Evolutionary conservation across 1,284 basidiomycete species (phyloP).

Genomic region (Caloboletus inedulis): DNA sequence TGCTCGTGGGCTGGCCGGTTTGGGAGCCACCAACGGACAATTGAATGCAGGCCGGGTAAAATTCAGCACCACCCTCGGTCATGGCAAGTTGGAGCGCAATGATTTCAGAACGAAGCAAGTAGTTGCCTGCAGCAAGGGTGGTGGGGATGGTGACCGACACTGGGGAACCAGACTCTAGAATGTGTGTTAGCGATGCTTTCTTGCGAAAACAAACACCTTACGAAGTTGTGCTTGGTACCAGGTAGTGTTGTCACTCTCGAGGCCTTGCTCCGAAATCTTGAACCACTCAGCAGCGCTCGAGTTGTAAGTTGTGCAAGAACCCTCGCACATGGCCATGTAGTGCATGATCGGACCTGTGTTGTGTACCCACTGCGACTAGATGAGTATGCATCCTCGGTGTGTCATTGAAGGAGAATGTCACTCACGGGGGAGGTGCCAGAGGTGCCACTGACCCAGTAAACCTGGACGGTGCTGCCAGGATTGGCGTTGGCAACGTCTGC

Average conservation of each 20-base stretch:
- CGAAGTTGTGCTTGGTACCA: conserved; percentile 44
- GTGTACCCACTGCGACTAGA: conserved; percentile 35
- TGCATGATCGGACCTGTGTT: conserved; percentile 37
- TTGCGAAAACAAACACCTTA: conserved; percentile 12
- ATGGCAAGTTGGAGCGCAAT: conserved; percentile 62
- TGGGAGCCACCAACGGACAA: conserved; percentile 52
- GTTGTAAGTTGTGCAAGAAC: conserved; percentile 32
- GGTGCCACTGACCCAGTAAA: conserved; percentile 32
- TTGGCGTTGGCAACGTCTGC: conserved; percentile 36
- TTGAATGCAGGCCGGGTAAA: conserved; percentile 68
- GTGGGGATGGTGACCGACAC: conserved; percentile 50
- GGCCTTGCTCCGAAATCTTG: conserved; percentile 38
- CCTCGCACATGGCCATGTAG: conserved; percentile 38
- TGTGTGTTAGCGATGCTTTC: neutral
- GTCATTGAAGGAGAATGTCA: neutral
- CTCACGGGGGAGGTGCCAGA: conserved; percentile 25
- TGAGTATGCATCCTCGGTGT: neutral
- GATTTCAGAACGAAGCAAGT: conserved; percentile 70
- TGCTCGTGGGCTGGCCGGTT: conserved; percentile 40
- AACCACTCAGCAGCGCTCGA: conserved; percentile 36
- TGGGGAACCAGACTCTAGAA: conserved; percentile 37
- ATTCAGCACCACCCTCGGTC: conserved; percentile 58
- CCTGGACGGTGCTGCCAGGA: conserved; percentile 38
- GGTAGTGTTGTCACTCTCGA: conserved; percentile 13
- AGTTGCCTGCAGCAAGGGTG: conserved; percentile 57